phyloP scores from a whole-genome alignment of 1,284 basidiomycete genomes.

The Heterobasidion occidentale region DNA sequence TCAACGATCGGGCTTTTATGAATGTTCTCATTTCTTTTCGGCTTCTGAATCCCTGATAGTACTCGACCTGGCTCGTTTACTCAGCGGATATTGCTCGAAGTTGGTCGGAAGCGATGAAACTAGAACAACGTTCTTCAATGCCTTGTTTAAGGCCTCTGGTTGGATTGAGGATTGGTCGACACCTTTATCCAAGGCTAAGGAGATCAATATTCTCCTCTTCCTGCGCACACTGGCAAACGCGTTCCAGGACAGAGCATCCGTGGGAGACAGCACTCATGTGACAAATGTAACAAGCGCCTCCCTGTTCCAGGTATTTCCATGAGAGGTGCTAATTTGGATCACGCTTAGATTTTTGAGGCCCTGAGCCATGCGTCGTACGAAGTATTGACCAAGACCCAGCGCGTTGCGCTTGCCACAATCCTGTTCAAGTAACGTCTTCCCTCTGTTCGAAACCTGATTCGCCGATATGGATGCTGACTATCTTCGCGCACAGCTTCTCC shows the following conservation, averaged over 20 bases:
- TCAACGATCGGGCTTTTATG: not conserved
- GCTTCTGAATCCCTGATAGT: constrained; percentile 40
- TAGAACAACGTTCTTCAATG: constrained; percentile 47
- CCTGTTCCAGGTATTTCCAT: not conserved
- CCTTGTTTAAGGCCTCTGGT: constrained; percentile 62
- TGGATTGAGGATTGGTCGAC: constrained; percentile 52
- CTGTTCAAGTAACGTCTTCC: constrained; percentile 65
- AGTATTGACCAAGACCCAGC: constrained; percentile 59
- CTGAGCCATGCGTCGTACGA: constrained; percentile 42
- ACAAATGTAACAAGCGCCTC: constrained; percentile 33
- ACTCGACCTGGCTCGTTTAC: constrained; percentile 79
- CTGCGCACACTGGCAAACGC: constrained; percentile 79
- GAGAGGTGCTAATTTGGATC: not conserved
- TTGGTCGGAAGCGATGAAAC: constrained; percentile 37
- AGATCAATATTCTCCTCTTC: constrained; percentile 84
- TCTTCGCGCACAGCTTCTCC: constrained; percentile 46
- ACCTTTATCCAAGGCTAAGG: constrained; percentile 59
- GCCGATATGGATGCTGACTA: not conserved
- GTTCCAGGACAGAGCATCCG: constrained; percentile 47
- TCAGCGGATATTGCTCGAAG: constrained; percentile 61
- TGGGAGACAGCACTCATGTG: constrained; percentile 42
- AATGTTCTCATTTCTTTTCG: not conserved
- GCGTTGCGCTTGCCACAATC: constrained; percentile 69
- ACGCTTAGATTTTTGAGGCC: constrained; percentile 43
- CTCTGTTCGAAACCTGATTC: not conserved